These are phyloP conservation scores for Azolla pinnata DNA, from an alignment of 75 land plant genomes.

Conservation along the genomic window DNA sequence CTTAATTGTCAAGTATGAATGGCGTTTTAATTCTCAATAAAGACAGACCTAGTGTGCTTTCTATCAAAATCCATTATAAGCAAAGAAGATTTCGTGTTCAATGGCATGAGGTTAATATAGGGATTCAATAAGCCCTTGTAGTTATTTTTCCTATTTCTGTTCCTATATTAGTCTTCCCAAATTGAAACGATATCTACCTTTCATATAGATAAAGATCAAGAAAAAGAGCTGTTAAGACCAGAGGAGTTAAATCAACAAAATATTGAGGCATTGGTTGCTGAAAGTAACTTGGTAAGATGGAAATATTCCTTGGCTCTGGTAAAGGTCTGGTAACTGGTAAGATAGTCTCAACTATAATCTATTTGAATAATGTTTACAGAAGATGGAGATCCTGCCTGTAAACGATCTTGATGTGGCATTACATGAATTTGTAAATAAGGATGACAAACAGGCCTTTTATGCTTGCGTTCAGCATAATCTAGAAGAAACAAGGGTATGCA, in stretches of 20 bases:
- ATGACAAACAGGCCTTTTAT: slow-evolving; percentile 85
- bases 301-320: too few relatives aligned
- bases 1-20: too few relatives aligned
- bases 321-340: too few relatives aligned
- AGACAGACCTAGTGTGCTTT: too few relatives aligned
- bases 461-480: slow-evolving; percentile 74
- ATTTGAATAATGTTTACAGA: slow-evolving; percentile 41
- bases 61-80: too few relatives aligned
- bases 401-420: slow-evolving; percentile 89
- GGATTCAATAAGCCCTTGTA: too few relatives aligned
- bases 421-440: slow-evolving; percentile 95
- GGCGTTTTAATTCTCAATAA: too few relatives aligned
- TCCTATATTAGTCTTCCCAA: background rate
- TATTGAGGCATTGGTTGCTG: slow-evolving; percentile 96
- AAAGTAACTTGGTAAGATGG: slow-evolving; percentile 81
- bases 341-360: too few relatives aligned
- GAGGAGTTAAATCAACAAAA: slow-evolving; percentile 98
- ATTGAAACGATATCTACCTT: too few relatives aligned
- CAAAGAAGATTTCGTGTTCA: too few relatives aligned
- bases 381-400: slow-evolving; percentile 98
- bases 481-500: slow-evolving; percentile 79
- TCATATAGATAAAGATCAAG: slow-evolving; percentile 42
- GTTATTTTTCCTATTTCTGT: too few relatives aligned
- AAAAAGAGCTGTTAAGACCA: slow-evolving; percentile 74
- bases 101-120: too few relatives aligned